phyloP scores from a whole-genome alignment of 2,329 filamentous ascomycete genomes.

The Pseudocercospora pini-densiflorae region DNA sequence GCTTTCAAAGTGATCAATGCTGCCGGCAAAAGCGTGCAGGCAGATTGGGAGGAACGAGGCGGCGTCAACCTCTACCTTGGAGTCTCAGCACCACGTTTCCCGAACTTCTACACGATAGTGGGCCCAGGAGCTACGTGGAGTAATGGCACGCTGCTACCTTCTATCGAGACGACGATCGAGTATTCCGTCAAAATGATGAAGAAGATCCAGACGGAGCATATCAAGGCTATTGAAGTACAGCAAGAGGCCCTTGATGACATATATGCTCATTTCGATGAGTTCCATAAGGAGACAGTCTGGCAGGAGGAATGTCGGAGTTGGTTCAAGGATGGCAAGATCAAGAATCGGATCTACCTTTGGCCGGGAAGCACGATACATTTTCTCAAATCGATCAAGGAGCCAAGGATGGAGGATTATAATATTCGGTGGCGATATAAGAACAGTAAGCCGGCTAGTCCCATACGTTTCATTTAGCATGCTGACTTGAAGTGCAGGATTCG shows the following conservation, averaged over 20 bases:
- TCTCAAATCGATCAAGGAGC: slow-evolving; percentile 53
- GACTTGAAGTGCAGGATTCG: slow-evolving; percentile 33
- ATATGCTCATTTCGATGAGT: slow-evolving; percentile 39
- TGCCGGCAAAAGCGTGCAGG: background rate
- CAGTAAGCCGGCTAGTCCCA: background rate
- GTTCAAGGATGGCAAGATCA: slow-evolving; percentile 13
- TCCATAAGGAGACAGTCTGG: slow-evolving; percentile 37
- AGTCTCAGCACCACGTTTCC: slow-evolving; percentile 31
- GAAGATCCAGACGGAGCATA: slow-evolving; percentile 55
- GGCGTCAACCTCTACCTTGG: slow-evolving; percentile 32
- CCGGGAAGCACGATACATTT: slow-evolving; percentile 51
- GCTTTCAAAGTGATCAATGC: slow-evolving; percentile 10
- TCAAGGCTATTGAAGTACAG: slow-evolving; percentile 51
- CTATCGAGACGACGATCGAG: slow-evolving; percentile 48
- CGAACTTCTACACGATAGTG: slow-evolving; percentile 34
- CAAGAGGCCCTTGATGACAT: slow-evolving; percentile 54
- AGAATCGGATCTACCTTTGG: slow-evolving; percentile 25
- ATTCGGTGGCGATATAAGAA: slow-evolving; percentile 34
- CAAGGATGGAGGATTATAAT: slow-evolving; percentile 55
- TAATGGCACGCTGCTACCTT: slow-evolving; percentile 4
- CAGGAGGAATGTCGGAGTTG: slow-evolving; percentile 18
- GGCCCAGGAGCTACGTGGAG: slow-evolving; percentile 27
- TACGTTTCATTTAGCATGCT: background rate
- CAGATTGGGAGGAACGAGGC: background rate
- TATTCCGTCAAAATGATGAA: slow-evolving; percentile 58